Evolutionary conservation across 139 green algal species (phyloP), one percentile per base, ranked within the genome.

Genomic region (Ostreobium quekettii): DNA sequence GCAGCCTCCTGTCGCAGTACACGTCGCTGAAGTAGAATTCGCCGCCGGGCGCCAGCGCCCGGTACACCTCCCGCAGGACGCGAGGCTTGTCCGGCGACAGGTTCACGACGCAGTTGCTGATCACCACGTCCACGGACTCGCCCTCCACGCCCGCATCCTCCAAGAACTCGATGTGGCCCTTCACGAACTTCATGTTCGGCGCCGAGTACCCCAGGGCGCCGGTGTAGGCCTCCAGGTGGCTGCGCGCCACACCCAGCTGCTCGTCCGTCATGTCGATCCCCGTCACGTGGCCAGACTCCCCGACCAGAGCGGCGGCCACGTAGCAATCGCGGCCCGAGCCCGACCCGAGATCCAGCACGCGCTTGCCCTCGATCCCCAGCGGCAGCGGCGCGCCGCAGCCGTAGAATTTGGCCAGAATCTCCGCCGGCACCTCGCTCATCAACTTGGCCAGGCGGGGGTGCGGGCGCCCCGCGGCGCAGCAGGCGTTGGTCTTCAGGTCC

Each of bases 1-100:
- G 87, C 48, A 96, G 74, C 3, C 88, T 71, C 1, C 92, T 63
- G 72, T 96, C 86, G 60, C 78, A 87, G 76, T 96, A 99, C 1
- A 99, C 90, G 74, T 99, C 94, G 29, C 78, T 91, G 79, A 99
- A 97, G 74, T 92, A 93, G 74, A 99, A 86, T 75, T 99, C 94
- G 28, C 94, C 94, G 19, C 94, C 94, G 0, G 76, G 72, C 2
- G 89, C 90, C 48, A 99, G 83, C 61, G 91, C 90, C 86, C 56
- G 48, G 33, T 79, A 82, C 4, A 69, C 71, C 42, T 85, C 75
- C 31, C 30, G 24, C 19, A 90, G 70, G 22, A 95, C 87, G 8
- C 71, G 58, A 6, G 72, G 67, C 80, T 97, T 97, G 74, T 95
- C 81, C 0, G 89, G 85, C 6, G 78, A 87, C 28, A 97, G 77